Conservation (phyloP, 1,284 basidiomycete genomes). For the Mycena citricolor region DNA sequence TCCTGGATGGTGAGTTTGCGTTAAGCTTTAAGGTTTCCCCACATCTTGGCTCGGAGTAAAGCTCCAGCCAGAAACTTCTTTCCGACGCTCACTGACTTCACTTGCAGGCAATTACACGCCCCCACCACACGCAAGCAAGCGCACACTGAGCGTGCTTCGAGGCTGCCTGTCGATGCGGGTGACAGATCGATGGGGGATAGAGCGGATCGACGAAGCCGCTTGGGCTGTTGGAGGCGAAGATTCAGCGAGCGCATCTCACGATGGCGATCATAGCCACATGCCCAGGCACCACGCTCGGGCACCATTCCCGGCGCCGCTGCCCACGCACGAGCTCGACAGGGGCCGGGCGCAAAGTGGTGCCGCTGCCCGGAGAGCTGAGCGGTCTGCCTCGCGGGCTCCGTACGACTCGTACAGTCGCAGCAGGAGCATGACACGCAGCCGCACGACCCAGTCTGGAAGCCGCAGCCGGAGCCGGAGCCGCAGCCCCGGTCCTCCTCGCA, state of each 20-base stretch:
- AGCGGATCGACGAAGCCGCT: constrained; percentile 20
- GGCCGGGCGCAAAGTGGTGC: constrained; percentile 14
- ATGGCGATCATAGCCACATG: background rate
- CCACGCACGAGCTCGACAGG: constrained; percentile 11
- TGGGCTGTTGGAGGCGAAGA: constrained; percentile 21
- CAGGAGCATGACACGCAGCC: background rate
- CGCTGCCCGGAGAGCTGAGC: constrained; percentile 8
- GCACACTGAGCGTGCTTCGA: constrained; percentile 18
- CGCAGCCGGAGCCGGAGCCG: constrained; percentile 5
- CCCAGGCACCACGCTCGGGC: background rate
- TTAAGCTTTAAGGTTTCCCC: background rate
- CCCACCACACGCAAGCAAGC: constrained; percentile 6
- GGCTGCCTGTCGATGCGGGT: constrained; percentile 20
- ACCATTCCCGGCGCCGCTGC: background rate
- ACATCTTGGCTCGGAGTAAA: background rate
- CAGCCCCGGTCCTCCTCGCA: constrained; percentile 9
- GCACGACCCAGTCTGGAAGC: background rate
- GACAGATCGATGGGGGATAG: constrained; percentile 19
- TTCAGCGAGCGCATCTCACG: background rate
- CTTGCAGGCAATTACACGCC: constrained; percentile 17
- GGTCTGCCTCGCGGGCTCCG: constrained; percentile 13
- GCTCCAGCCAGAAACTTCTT: background rate
- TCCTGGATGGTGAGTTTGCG: constrained; percentile 67
- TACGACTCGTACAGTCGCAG: constrained; percentile 11
- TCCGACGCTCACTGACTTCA: background rate